A percentile compares a stretch with the other conserved stretches of the same genome.
Evolutionary conservation across 495 filamentous ascomycete genomes (phyloP).

Genomic region (Neurospora sp.): DNA sequence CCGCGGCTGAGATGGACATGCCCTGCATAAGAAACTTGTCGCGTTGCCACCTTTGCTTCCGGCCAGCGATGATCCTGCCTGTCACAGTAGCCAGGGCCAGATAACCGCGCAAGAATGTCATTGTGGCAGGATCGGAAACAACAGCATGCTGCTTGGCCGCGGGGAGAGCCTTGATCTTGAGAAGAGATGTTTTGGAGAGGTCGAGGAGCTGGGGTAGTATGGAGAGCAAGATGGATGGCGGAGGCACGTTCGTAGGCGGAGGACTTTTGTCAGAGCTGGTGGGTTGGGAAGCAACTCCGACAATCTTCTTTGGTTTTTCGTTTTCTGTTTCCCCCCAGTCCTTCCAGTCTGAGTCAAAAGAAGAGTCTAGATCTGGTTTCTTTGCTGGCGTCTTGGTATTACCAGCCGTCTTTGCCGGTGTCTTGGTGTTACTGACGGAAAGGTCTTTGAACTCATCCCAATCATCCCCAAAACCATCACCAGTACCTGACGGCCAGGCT

Average conservation of each 20-base stretch:
- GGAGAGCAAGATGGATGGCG: conserved; percentile 71
- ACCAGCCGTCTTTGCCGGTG: conserved; percentile 9
- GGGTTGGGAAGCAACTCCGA: neutral
- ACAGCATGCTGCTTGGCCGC: conserved; percentile 46
- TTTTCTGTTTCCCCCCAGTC: conserved; percentile 19
- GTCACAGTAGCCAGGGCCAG: conserved; percentile 54
- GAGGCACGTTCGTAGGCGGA: conserved; percentile 81
- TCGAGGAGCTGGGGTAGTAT: conserved; percentile 60
- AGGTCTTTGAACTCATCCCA: conserved; percentile 51
- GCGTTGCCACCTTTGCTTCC: conserved; percentile 80
- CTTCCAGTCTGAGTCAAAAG: conserved; percentile 33
- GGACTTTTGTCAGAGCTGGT: conserved; percentile 12
- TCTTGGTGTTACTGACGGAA: conserved; percentile 13
- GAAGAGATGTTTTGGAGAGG: conserved; percentile 39
- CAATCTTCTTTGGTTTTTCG: conserved; percentile 2
- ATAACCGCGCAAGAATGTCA: conserved; percentile 42
- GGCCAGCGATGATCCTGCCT: conserved; percentile 74
- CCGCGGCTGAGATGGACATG: conserved; percentile 67
- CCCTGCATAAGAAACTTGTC: conserved; percentile 76
- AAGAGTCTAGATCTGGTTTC: neutral
- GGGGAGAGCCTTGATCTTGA: conserved; percentile 43
- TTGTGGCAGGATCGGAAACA: conserved; percentile 43
- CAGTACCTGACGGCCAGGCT: conserved; percentile 32
- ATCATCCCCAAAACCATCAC: conserved; percentile 36
- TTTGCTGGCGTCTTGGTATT: conserved; percentile 2